These are phyloP conservation scores for Comarum palustre DNA, from an alignment of 306 rosid genomes.

Conservation along the genomic window DNA sequence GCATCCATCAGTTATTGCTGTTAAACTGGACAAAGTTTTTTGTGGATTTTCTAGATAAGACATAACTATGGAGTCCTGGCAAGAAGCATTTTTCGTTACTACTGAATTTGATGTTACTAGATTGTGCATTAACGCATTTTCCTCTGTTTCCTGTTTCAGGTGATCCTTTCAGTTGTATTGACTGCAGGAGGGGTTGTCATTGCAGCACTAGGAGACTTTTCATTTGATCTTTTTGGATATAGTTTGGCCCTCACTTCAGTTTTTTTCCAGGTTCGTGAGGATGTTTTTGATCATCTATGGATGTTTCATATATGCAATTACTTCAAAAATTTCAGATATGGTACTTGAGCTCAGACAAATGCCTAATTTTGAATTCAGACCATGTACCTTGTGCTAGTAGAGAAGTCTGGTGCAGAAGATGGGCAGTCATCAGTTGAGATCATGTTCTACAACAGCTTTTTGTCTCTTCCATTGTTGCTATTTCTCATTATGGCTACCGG, in stretches of 20 bases:
- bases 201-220: conserved; percentile 90
- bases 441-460: conserved; percentile 89
- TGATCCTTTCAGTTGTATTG: conserved; percentile 67
- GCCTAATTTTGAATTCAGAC: conserved; percentile 52
- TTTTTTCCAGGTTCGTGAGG: conserved; percentile 69
- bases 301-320: background rate
- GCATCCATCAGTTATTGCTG: background rate
- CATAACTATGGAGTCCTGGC: conserved; percentile 9
- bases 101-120: conserved; percentile 10
- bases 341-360: conserved; percentile 28
- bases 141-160: conserved; percentile 51
- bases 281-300: conserved; percentile 11
- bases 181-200: conserved; percentile 84
- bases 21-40: conserved; percentile 14
- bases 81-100: conserved; percentile 15
- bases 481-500: conserved; percentile 84
- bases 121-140: conserved; percentile 4
- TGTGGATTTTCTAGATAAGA: conserved; percentile 1
- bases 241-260: conserved; percentile 92
- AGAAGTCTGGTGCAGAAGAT: conserved; percentile 92
- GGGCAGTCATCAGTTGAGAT: conserved; percentile 89
- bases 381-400: conserved; percentile 94
- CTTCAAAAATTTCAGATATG: background rate
- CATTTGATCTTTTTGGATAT: conserved; percentile 86
- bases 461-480: conserved; percentile 85